Evolutionary conservation across 2,329 filamentous ascomycete genomes (phyloP).

Genomic region (Xylariales sp.): DNA sequence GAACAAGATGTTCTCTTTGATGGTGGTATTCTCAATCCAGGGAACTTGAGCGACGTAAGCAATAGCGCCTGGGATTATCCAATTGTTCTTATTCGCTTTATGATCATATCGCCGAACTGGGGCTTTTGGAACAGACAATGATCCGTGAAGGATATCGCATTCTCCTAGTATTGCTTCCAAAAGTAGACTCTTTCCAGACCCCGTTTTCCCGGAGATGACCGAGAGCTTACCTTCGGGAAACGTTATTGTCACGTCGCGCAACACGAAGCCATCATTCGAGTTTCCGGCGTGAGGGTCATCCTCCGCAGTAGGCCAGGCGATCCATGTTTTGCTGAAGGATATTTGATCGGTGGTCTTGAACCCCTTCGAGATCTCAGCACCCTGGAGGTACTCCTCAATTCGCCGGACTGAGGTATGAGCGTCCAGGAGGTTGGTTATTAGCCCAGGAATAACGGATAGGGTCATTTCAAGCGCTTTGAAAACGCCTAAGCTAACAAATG

Average conservation of each 20-base stretch:
- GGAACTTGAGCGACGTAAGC: constrained; percentile 76
- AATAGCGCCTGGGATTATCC: constrained; percentile 64
- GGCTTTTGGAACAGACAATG: too few species aligned
- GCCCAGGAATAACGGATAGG: too few species aligned
- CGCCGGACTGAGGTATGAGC: constrained; percentile 67
- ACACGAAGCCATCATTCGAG: constrained; percentile 61
- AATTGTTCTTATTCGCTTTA: constrained; percentile 58
- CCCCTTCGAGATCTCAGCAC: constrained; percentile 56
- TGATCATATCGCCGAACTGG: constrained; percentile 54
- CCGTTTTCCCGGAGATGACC: constrained; percentile 72
- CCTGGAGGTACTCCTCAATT: constrained; percentile 65
- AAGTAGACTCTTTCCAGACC: constrained; percentile 72
- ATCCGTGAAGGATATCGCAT: constrained; percentile 62
- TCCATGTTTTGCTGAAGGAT: constrained; percentile 60
- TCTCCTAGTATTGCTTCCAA: constrained; percentile 72
- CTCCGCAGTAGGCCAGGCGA: constrained; percentile 68
- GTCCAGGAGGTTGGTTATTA: constrained; percentile 66
- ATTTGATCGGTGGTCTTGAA: constrained; percentile 56
- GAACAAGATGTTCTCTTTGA: constrained; percentile 74
- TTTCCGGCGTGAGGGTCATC: too few species aligned
- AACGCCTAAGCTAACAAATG: too few species aligned
- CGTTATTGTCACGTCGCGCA: constrained; percentile 58
- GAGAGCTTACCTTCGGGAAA: constrained; percentile 67
- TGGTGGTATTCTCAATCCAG: constrained; percentile 79
- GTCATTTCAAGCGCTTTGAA: too few species aligned